phyloP scores from a whole-genome alignment of 805 yeast genomes.

The Starmerella bombi region DNA sequence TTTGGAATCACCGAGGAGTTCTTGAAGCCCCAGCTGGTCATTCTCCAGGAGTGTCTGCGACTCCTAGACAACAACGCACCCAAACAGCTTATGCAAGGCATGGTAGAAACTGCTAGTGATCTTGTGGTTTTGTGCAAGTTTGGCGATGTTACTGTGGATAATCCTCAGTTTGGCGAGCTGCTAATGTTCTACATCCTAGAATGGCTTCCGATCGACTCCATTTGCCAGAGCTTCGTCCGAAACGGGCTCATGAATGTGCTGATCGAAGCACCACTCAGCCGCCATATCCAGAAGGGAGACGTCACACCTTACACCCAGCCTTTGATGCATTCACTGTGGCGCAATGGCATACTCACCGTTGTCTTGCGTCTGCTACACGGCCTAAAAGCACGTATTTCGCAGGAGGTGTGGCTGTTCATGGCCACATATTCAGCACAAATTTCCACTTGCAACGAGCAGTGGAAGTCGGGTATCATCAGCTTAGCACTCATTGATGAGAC shows the following conservation, averaged over 20 bases:
- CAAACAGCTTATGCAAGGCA: not conserved
- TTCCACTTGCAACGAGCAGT: slow-evolving; percentile 45
- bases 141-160: slow-evolving; percentile 38
- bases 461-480: slow-evolving; percentile 47
- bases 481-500: slow-evolving; percentile 46
- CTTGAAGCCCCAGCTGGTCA: slow-evolving; percentile 9
- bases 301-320: slow-evolving; percentile 40
- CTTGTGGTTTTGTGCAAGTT: slow-evolving; percentile 48
- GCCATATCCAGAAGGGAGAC: slow-evolving; percentile 51
- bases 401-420: slow-evolving; percentile 53
- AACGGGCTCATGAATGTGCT: slow-evolving; percentile 55
- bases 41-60: slow-evolving; percentile 8
- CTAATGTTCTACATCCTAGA: slow-evolving; percentile 57
- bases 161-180: slow-evolving; percentile 59
- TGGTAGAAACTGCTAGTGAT: slow-evolving; percentile 44
- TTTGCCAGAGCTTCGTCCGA: slow-evolving; percentile 54
- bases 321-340: slow-evolving; percentile 66
- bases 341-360: slow-evolving; percentile 65
- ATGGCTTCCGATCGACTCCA: slow-evolving; percentile 42
- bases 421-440: slow-evolving; percentile 55
- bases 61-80: not conserved
- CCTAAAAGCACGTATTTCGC: slow-evolving; percentile 49
- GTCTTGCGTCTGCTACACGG: slow-evolving; percentile 45
- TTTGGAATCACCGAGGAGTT: slow-evolving; percentile 5
- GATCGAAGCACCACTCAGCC: slow-evolving; percentile 61